Conservation (phyloP, 2,329 filamentous ascomycete species). For the Colletotrichum godetiae region DNA sequence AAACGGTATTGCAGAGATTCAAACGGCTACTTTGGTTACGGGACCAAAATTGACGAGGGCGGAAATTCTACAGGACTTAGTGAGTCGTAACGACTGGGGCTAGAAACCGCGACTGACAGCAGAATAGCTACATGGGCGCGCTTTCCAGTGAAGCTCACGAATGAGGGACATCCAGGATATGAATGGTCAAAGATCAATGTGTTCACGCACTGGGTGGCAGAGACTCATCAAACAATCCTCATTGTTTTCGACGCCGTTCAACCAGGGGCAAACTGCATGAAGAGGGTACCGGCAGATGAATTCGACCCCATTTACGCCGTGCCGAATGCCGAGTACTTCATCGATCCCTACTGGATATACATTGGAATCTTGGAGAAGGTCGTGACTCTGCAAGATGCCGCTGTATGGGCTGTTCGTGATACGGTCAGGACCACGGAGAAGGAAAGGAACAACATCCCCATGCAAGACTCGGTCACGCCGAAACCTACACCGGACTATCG, state of each 20-base stretch:
- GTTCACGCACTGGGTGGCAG: constrained; percentile 42
- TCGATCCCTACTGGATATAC: constrained; percentile 52
- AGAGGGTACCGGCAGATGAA: constrained; percentile 15
- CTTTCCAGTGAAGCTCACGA: constrained; percentile 43
- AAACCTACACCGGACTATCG: constrained; percentile 48
- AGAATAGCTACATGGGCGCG: constrained; percentile 46
- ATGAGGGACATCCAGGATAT: constrained; percentile 38
- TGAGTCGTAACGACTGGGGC: constrained; percentile 25
- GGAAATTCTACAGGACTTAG: constrained; percentile 33
- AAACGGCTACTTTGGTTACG: constrained; percentile 54
- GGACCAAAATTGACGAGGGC: constrained; percentile 34
- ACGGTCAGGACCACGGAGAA: constrained; percentile 49
- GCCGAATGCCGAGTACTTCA: constrained; percentile 5
- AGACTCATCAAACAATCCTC: constrained; percentile 40
- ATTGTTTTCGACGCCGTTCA: constrained; percentile 45
- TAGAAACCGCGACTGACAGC: neutral
- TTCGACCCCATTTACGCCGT: constrained; percentile 3
- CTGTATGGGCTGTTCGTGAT: constrained; percentile 54
- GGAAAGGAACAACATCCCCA: neutral
- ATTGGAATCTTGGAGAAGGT: constrained; percentile 44
- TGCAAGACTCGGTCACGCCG: neutral
- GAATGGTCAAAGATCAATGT: constrained; percentile 50
- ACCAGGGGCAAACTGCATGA: constrained; percentile 9
- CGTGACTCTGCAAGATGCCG: constrained; percentile 44
- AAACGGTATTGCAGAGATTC: constrained; percentile 44